phyloP scores from a whole-genome alignment of 257 asterid genomes.

The Leonotis leonurus region DNA sequence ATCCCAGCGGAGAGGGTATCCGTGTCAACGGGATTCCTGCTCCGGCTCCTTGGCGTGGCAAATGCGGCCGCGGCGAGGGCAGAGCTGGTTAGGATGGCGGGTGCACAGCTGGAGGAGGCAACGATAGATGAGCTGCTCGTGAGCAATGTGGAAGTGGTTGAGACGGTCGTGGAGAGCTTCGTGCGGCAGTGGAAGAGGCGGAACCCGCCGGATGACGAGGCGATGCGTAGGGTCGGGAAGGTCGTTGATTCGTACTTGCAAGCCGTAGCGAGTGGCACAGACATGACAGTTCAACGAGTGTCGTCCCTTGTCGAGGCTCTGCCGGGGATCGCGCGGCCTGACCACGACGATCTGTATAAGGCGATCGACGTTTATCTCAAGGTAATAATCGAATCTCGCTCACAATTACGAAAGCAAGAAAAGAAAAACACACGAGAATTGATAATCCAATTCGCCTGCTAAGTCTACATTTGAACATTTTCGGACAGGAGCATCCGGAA shows the following conservation, averaged over 20 bases:
- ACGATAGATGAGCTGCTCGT: constrained; percentile 41
- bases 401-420: too few species aligned
- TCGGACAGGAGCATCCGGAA: constrained; percentile 68
- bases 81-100: constrained; percentile 49
- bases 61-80: constrained; percentile 44
- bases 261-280: constrained; percentile 43
- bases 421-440: too few species aligned
- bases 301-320: constrained; percentile 51
- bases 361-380: constrained; percentile 57
- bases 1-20: constrained; percentile 60
- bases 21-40: constrained; percentile 57
- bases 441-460: too few species aligned
- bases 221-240: constrained; percentile 37
- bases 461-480: too few species aligned
- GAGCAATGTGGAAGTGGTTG: constrained; percentile 40
- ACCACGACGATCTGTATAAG: constrained; percentile 58
- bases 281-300: constrained; percentile 37
- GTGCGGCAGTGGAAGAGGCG: constrained; percentile 46
- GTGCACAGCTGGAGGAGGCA: constrained; percentile 60
- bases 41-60: constrained; percentile 41
- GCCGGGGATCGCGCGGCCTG: constrained; percentile 56
- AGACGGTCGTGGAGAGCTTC: constrained; percentile 50
- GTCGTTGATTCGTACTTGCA: constrained; percentile 56
- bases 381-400: constrained; percentile 23
- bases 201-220: constrained; percentile 21